Percentiles rank a stretch among this genome's conserved stretches.
Evolutionary conservation across 352 stramenopile species (phyloP).

Genomic region (Pythium sp.): DNA sequence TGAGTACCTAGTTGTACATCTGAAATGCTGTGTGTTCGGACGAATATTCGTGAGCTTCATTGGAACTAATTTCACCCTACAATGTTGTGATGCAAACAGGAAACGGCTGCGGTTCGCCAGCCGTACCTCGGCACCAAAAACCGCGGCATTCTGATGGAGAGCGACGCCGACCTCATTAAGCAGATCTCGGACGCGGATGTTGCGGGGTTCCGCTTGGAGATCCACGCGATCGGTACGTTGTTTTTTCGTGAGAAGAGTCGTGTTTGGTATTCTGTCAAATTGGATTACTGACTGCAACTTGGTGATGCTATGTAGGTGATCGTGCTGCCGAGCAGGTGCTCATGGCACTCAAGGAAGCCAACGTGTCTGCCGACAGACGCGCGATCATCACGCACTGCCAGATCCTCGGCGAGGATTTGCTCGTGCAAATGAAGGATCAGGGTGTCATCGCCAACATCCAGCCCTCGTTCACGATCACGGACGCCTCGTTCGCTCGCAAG

Average conservation of each 20-base stretch:
- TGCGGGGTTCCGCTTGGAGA: slow-evolving; percentile 78
- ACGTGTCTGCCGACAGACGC: slow-evolving; percentile 45
- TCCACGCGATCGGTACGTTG: slow-evolving; percentile 83
- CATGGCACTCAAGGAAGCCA: slow-evolving; percentile 49
- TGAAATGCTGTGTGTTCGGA: background rate
- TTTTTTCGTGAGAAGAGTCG: background rate
- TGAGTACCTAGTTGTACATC: slow-evolving; percentile 22
- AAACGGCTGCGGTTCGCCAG: slow-evolving; percentile 78
- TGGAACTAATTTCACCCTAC: background rate
- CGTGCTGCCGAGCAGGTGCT: slow-evolving; percentile 75
- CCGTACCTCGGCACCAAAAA: slow-evolving; percentile 67
- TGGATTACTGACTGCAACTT: slow-evolving; percentile 6
- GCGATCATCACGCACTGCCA: slow-evolving; percentile 90
- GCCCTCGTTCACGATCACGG: slow-evolving; percentile 86
- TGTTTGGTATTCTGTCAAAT: background rate
- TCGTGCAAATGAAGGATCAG: slow-evolving; percentile 64
- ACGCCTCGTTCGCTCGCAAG: slow-evolving; percentile 78
- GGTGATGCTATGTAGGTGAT: slow-evolving; percentile 36
- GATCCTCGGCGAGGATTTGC: slow-evolving; percentile 72
- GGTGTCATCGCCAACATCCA: slow-evolving; percentile 88
- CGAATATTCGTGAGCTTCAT: background rate
- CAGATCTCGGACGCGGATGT: slow-evolving; percentile 59
- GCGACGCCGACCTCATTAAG: slow-evolving; percentile 49
- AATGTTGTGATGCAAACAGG: slow-evolving; percentile 29
- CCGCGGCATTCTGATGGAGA: slow-evolving; percentile 84